Percentiles rank a stretch among this genome's conserved stretches.
These are phyloP conservation scores for Lunularia cruciata DNA, from an alignment of 225 moss, liverwort and hornwort species.

Conservation along the genomic window DNA sequence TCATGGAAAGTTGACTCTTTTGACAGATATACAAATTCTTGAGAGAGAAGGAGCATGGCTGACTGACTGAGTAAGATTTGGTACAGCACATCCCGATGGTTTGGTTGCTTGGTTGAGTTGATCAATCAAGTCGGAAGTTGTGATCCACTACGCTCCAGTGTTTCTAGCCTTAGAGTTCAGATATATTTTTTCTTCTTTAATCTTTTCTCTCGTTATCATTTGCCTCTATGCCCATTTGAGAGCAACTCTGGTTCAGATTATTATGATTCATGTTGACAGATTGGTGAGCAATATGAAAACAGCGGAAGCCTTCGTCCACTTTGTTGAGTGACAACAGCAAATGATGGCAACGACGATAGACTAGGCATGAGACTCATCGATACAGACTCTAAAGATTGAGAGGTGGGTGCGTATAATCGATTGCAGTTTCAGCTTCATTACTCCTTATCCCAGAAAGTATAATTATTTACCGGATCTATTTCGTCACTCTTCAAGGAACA, in stretches of 20 bases:
- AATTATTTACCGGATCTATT: not conserved
- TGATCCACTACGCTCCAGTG: not conserved
- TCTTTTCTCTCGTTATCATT: not conserved
- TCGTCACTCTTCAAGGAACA: not conserved
- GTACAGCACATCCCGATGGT: not conserved
- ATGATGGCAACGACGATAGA: constrained; percentile 1
- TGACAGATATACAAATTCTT: not conserved
- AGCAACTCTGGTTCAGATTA: not conserved
- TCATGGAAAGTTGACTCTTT: not conserved
- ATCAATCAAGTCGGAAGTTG: not conserved
- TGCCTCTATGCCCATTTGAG: not conserved
- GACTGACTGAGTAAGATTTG: not conserved
- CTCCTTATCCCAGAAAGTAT: not conserved
- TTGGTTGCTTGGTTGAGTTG: not conserved
- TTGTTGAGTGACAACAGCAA: not conserved
- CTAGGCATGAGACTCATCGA: not conserved
- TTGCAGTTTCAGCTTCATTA: not conserved
- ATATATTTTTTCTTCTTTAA: not conserved
- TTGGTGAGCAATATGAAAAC: not conserved
- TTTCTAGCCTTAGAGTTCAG: not conserved
- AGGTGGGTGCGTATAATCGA: not conserved
- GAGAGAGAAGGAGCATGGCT: not conserved
- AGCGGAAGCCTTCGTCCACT: not conserved
- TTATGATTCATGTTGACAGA: not conserved
- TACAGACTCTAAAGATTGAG: too few species aligned